Percentiles rank a stretch among this genome's conserved stretches.
phyloP scores from a whole-genome alignment of 139 green algal species.

The Pleodorina starrii region DNA sequence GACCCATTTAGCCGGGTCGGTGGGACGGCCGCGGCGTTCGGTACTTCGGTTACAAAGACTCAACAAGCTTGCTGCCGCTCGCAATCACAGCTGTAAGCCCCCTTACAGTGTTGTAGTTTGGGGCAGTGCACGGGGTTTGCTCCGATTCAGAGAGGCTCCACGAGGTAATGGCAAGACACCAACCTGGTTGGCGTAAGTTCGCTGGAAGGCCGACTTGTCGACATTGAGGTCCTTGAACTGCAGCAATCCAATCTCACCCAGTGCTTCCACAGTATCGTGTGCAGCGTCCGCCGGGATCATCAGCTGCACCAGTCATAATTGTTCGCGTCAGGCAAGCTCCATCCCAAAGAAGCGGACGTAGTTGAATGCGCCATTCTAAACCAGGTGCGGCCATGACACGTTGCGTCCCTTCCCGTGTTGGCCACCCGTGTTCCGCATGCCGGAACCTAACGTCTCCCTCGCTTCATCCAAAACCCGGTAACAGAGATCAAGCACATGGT shows the following conservation, averaged over 20 bases:
- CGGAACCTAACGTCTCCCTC: neutral
- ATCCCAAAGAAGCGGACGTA: too few relatives aligned
- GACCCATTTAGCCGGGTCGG: too few relatives aligned
- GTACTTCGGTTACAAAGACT: too few relatives aligned
- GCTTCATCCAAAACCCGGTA: neutral
- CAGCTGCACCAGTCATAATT: constrained; percentile 85
- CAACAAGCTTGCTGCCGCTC: too few relatives aligned
- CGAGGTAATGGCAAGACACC: too few relatives aligned
- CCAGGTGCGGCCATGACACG: neutral
- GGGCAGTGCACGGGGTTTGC: too few relatives aligned
- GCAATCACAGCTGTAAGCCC: too few relatives aligned
- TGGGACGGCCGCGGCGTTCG: too few relatives aligned
- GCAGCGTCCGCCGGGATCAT: constrained; percentile 97
- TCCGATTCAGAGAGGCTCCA: too few relatives aligned
- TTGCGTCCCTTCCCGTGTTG: too few relatives aligned
- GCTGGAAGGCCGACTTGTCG: constrained; percentile 93
- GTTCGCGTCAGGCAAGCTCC: neutral
- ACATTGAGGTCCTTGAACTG: constrained; percentile 96
- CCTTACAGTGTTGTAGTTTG: too few relatives aligned
- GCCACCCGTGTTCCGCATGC: neutral
- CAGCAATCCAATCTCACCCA: constrained; percentile 92
- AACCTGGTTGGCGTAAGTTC: constrained; percentile 95
- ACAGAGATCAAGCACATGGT: neutral
- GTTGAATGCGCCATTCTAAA: neutral
- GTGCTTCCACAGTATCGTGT: constrained; percentile 89